Evolutionary conservation across 2,329 filamentous ascomycete genomes (phyloP).

Genomic region (Pyricularia sp.): DNA sequence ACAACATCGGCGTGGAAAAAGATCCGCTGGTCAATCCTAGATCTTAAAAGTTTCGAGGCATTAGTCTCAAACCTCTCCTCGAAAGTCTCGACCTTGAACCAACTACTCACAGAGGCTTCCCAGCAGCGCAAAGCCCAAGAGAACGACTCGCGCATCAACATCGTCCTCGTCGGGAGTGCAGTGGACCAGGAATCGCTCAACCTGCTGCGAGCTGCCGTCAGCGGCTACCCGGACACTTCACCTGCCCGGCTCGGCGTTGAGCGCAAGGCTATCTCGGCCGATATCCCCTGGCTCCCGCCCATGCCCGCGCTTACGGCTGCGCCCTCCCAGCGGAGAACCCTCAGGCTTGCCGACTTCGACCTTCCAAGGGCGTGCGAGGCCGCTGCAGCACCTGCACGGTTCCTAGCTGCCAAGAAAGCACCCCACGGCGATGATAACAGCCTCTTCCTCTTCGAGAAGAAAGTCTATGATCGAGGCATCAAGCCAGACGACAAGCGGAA

Average conservation of each 20-base stretch:
- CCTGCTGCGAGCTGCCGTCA: constrained; percentile 7
- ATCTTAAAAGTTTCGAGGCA: constrained; percentile 7
- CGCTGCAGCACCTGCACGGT: neutral
- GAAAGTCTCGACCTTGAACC: constrained; percentile 7
- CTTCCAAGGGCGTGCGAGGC: neutral
- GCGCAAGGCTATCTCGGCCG: constrained; percentile 7
- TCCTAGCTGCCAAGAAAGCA: neutral
- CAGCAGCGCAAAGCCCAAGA: constrained; percentile 4
- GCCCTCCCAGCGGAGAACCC: neutral
- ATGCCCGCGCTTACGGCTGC: neutral
- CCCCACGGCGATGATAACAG: neutral
- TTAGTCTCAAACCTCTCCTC: constrained; percentile 7
- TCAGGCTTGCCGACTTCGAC: neutral
- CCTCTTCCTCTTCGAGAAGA: constrained; percentile 8
- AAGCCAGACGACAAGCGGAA: constrained; percentile 3
- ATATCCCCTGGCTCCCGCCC: neutral
- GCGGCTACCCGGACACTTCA: constrained; percentile 5
- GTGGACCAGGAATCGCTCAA: constrained; percentile 7
- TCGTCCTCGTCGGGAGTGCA: constrained; percentile 9
- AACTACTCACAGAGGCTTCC: constrained; percentile 7
- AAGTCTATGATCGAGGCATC: constrained; percentile 6
- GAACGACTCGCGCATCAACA: constrained; percentile 8
- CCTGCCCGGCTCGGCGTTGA: constrained; percentile 6
- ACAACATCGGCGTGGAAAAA: constrained; percentile 5
- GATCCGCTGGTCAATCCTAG: constrained; percentile 7